Evolutionary conservation across 2,329 filamentous ascomycete species (phyloP).

Genomic region (Colletotrichum theobromicola): DNA sequence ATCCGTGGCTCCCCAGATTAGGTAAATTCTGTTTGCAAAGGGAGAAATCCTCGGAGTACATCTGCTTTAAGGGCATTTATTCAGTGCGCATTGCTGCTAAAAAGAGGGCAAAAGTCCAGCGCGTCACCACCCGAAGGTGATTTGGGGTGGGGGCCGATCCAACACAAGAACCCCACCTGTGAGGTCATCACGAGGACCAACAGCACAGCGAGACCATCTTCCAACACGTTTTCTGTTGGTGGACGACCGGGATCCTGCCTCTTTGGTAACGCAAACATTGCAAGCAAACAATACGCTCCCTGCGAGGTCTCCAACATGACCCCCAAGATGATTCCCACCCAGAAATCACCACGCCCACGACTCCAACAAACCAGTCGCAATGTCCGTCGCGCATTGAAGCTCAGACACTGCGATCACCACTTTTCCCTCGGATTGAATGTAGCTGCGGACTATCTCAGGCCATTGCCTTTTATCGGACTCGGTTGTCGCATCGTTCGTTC

Average conservation of each 20-base stretch:
- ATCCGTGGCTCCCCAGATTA: background rate
- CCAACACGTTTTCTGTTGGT: background rate
- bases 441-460: too few species aligned
- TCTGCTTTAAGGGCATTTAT: too few species aligned
- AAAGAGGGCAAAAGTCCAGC: too few species aligned
- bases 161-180: background rate
- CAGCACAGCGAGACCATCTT: background rate
- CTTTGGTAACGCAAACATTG: background rate
- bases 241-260: background rate
- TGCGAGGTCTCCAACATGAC: fast-evolving
- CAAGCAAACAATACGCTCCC: background rate
- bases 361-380: background rate
- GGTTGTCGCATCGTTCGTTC: too few species aligned
- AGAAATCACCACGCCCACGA: fast-evolving
- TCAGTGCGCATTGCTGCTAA: too few species aligned
- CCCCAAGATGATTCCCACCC: background rate
- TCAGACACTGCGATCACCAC: background rate
- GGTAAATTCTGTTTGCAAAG: fast-evolving
- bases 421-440: fast-evolving
- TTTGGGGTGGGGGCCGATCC: background rate
- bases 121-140: too few species aligned
- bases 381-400: background rate
- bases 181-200: background rate
- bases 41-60: too few species aligned
- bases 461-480: too few species aligned